phyloP scores from a whole-genome alignment of 202 grass and related monocot species.

The Carex sylvatica region DNA sequence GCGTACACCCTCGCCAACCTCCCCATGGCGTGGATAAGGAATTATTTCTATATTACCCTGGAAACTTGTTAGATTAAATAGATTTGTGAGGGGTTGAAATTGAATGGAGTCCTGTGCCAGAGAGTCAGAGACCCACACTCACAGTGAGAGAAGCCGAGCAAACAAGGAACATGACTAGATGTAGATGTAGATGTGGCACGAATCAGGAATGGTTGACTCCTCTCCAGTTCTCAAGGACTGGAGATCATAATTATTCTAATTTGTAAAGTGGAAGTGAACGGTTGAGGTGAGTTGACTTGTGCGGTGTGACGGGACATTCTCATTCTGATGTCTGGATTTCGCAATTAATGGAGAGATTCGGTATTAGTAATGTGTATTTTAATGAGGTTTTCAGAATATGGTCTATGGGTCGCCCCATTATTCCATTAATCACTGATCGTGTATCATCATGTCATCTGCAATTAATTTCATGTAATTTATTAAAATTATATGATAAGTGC shows the following conservation, averaged over 20 bases:
- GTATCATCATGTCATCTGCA: slow-evolving; percentile 1
- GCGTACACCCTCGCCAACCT: slow-evolving; percentile 33
- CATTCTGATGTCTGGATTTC: background rate
- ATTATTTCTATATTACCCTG: background rate
- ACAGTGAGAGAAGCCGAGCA: background rate
- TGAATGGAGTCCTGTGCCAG: background rate
- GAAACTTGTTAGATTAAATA: background rate
- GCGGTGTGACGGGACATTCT: background rate
- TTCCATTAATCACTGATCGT: slow-evolving; percentile 11
- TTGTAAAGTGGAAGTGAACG: background rate
- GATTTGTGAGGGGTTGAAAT: background rate
- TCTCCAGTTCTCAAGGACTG: background rate
- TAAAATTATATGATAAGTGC: background rate
- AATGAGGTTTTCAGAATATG: background rate
- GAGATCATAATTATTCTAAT: background rate
- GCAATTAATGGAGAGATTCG: background rate
- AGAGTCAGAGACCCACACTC: background rate
- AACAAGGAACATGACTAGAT: background rate
- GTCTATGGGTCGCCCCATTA: slow-evolving; percentile 4
- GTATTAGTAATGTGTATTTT: background rate
- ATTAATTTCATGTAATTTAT: background rate
- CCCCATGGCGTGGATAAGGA: background rate
- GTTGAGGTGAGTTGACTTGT: background rate
- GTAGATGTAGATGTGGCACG: background rate
- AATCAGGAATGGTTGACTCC: background rate